Evolutionary conservation across 345 rosid genomes (phyloP).

Genomic region (Populus tremula): DNA sequence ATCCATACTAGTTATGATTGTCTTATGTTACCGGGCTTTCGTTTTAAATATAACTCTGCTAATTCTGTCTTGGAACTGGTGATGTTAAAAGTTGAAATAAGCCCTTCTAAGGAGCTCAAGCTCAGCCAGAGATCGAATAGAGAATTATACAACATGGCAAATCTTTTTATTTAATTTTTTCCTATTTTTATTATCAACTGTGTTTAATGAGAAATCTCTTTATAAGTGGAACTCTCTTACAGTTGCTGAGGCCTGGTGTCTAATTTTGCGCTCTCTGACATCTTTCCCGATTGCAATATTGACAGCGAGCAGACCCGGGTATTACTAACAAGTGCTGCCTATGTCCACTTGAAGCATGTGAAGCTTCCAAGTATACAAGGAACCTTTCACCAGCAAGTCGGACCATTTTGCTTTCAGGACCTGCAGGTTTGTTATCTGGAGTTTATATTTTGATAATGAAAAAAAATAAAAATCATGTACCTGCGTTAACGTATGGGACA

Average conservation of each 20-base stretch:
- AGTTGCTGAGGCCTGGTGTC: neutral
- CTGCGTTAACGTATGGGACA: neutral
- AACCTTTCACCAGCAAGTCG: slow-evolving; percentile 85
- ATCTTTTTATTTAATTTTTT: too few species aligned
- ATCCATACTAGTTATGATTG: neutral
- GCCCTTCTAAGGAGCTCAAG: neutral
- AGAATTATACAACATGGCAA: neutral
- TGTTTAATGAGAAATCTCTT: neutral
- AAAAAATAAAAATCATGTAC: neutral
- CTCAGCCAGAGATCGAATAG: neutral
- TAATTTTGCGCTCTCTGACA: neutral
- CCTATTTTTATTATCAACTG: too few species aligned
- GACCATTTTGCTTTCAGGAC: slow-evolving; percentile 88
- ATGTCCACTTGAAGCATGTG: slow-evolving; percentile 91
- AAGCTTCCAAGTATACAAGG: slow-evolving; percentile 73
- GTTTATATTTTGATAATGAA: neutral
- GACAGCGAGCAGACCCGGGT: slow-evolving; percentile 86
- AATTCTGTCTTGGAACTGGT: neutral
- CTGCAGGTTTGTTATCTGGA: slow-evolving; percentile 57
- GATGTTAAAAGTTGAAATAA: neutral
- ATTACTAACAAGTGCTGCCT: slow-evolving; percentile 85
- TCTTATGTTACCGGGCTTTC: neutral
- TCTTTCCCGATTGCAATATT: slow-evolving; percentile 4
- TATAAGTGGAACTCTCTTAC: neutral
- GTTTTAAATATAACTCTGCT: neutral